Evolutionary conservation across 495 filamentous ascomycete species (phyloP), one percentile per base, ranked within the genome.

Genomic region (Penicillium daleae): DNA sequence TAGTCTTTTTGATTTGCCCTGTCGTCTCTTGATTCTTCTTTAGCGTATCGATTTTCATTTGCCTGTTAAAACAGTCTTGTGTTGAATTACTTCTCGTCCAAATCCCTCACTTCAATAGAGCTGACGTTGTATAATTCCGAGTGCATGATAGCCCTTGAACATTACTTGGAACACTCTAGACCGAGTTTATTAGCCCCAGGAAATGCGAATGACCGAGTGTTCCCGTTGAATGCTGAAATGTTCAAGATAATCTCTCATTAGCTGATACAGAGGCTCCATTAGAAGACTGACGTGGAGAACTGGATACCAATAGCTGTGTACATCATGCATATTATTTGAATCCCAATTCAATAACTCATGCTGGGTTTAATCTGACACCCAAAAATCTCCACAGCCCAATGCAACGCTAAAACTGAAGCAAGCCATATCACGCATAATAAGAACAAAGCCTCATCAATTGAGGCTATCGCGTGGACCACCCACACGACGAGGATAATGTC

Each of bases 401-500:
- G 51, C 29, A 35, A 35, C 27, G 17, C 51, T 35, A 10, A 29
- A 50, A 27, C 17, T 10, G 13, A 29, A 32, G n/a, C 31, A 54
- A 13, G 3, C 17, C 2, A 21, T 32, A 21, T 10, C 51, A 24
- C 7, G n/a, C 29, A 10, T 22, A 21, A 21, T 4, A 21, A 29
- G 29, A 21, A 35, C 7, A 4, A 13, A 26, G 6, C 31, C 2
- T 17, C 15, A 35, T 68, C 63, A 79, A 54, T 74, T 74, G 32
- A 80, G 65, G 61, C 74, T 80, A 67, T 82, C 79, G 52, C 79
- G 69, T 7, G 79, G 74, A 29, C 75, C 72, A 6, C 75, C 77
- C 22, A 71, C 71, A 39, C 73, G 71, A 24, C 76, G 69, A 39
- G 77, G 71, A 31, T 76, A 80, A 33, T 75, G 67, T 51, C 71